Conservation (phyloP, 192 early-diverging fungal species). For the Chytriomyces sp. region DNA sequence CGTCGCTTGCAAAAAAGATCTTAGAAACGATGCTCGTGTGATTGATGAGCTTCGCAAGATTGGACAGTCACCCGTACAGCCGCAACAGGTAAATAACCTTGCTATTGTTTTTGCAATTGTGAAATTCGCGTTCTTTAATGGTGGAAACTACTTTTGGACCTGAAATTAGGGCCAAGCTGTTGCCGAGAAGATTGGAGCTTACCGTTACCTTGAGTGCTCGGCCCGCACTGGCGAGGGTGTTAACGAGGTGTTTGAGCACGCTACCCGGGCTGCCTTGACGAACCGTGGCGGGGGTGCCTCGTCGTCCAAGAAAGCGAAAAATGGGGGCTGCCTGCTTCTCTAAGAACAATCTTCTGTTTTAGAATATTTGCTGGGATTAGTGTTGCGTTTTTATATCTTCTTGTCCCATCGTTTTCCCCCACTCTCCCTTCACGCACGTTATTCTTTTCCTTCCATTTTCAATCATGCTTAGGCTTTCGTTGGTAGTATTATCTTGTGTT, state of each 20-base stretch:
- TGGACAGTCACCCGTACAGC: conserved; percentile 72
- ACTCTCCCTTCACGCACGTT: too few species aligned
- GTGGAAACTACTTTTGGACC: too few species aligned
- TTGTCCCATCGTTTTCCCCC: too few species aligned
- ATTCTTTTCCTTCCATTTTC: too few species aligned
- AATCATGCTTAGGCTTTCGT: too few species aligned
- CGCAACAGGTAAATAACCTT: conserved; percentile 57
- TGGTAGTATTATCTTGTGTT: too few species aligned
- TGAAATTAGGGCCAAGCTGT: conserved; percentile 67
- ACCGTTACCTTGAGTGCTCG: conserved; percentile 90
- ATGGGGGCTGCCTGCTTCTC: conserved; percentile 28
- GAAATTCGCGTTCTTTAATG: too few species aligned
- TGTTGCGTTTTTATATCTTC: too few species aligned
- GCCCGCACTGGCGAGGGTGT: conserved; percentile 78
- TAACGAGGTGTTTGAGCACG: conserved; percentile 16
- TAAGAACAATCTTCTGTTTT: background rate
- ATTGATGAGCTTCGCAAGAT: conserved; percentile 76
- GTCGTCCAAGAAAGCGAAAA: background rate
- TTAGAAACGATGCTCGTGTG: conserved; percentile 77
- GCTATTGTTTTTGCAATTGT: too few species aligned
- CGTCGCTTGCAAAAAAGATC: conserved; percentile 88
- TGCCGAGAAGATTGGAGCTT: conserved; percentile 81
- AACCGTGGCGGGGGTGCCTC: conserved; percentile 30
- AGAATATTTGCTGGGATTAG: too few species aligned
- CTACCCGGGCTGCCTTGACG: conserved; percentile 39